These are phyloP conservation scores for Penicillium sp. DNA, from an alignment of 2,329 filamentous ascomycete species.

Conservation along the genomic window DNA sequence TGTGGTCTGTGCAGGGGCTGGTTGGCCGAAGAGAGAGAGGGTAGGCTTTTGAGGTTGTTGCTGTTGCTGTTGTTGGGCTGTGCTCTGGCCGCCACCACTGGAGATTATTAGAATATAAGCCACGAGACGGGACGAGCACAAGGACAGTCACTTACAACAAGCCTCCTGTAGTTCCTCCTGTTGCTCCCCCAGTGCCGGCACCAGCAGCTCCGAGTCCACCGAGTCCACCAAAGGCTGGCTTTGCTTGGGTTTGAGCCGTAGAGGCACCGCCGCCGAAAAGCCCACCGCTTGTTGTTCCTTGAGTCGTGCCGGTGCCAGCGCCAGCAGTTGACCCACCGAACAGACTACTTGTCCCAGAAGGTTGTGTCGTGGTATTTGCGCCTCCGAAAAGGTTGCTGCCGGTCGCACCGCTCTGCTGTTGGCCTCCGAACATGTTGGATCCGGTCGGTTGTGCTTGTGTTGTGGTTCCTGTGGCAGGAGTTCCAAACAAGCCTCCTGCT, in stretches of 20 bases:
- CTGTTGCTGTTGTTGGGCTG: constrained; percentile 30
- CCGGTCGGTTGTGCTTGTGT: constrained; percentile 30
- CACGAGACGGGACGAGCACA: background rate
- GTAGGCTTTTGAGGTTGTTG: constrained; percentile 49
- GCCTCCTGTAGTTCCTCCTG: background rate
- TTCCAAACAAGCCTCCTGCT: constrained; percentile 33
- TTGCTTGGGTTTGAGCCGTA: constrained; percentile 33
- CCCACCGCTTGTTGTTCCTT: constrained; percentile 12
- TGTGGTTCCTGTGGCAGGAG: constrained; percentile 24
- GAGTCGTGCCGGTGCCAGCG: constrained; percentile 11
- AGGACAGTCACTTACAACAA: background rate
- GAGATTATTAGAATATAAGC: background rate
- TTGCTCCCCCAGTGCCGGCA: background rate
- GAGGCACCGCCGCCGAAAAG: constrained; percentile 12
- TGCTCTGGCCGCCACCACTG: constrained; percentile 26
- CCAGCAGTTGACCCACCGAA: constrained; percentile 29
- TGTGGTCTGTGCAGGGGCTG: constrained; percentile 23
- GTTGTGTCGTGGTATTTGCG: constrained; percentile 28
- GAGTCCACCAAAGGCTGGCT: constrained; percentile 30
- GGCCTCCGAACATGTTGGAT: constrained; percentile 34
- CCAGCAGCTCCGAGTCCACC: constrained; percentile 11
- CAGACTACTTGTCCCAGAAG: constrained; percentile 26
- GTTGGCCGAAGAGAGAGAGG: constrained; percentile 39
- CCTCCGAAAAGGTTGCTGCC: constrained; percentile 32
- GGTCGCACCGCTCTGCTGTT: constrained; percentile 28